Conservation (phyloP, 148 eudicot species). For the Amaranthus hypochondriacus region DNA sequence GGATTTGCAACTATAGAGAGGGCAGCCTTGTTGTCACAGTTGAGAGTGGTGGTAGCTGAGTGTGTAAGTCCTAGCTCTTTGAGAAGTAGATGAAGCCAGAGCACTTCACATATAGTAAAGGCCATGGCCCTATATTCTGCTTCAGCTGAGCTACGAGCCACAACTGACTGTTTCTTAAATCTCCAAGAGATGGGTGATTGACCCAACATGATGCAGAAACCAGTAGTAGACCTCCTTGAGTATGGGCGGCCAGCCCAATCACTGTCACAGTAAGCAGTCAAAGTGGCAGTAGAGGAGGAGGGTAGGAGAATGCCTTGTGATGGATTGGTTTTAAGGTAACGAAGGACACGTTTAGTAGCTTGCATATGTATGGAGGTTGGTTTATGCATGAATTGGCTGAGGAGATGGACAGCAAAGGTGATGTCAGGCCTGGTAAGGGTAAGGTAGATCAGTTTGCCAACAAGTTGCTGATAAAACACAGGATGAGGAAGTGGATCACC, state of each 20-base stretch:
- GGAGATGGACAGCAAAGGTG: not conserved
- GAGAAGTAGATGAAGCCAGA: not conserved
- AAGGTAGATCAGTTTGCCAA: not conserved
- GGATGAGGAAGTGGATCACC: not conserved
- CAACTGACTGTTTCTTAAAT: too few relatives aligned
- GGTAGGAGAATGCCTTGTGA: too few relatives aligned
- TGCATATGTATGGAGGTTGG: not conserved
- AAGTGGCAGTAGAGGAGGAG: not conserved
- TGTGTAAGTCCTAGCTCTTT: not conserved
- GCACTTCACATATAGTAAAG: not conserved
- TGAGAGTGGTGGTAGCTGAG: not conserved
- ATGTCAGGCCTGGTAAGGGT: constrained; percentile 5
- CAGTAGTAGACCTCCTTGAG: not conserved
- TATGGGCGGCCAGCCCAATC: too few relatives aligned
- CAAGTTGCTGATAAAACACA: not conserved
- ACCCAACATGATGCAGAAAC: not conserved
- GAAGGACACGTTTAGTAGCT: too few relatives aligned
- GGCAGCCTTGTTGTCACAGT: constrained; percentile 4
- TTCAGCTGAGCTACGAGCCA: too few relatives aligned
- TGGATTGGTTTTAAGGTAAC: too few relatives aligned
- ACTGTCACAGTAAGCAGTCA: not conserved
- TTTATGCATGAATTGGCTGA: not conserved
- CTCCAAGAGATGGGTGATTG: not conserved
- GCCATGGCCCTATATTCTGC: not conserved
- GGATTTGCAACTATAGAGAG: not conserved